Percentiles rank a stretch among this genome's conserved stretches.
Conservation (phyloP, 1,284 basidiomycete species). For the Marasmius tenuissimus region DNA sequence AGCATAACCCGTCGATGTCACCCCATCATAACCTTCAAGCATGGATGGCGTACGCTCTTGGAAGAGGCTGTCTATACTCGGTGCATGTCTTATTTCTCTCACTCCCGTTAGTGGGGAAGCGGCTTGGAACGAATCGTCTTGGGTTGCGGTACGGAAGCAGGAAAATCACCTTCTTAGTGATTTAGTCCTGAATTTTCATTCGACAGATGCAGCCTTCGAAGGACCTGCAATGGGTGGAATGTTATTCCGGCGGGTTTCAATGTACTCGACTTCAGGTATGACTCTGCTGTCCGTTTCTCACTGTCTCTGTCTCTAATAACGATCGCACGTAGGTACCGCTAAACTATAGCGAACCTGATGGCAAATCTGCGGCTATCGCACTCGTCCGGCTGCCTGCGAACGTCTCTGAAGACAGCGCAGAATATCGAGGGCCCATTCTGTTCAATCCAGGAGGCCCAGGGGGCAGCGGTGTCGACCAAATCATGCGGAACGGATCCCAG, state of each 20-base stretch:
- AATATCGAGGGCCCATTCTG: constrained; percentile 10
- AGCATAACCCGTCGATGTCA: too few species aligned
- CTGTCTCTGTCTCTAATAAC: neutral
- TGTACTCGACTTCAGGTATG: constrained; percentile 1
- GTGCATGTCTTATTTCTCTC: too few species aligned
- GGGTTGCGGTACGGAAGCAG: too few species aligned
- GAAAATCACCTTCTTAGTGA: too few species aligned
- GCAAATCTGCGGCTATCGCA: constrained; percentile 8
- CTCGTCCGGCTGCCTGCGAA: constrained; percentile 4
- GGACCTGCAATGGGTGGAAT: neutral
- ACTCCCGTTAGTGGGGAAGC: too few species aligned
- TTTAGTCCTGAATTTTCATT: too few species aligned
- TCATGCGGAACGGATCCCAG: constrained; percentile 25
- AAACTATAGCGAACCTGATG: constrained; percentile 3
- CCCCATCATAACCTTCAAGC: too few species aligned
- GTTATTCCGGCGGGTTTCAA: neutral
- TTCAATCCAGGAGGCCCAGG: constrained; percentile 43
- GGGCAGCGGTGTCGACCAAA: constrained; percentile 39
- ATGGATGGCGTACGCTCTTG: too few species aligned
- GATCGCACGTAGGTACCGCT: constrained; percentile 2
- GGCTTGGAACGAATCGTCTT: too few species aligned
- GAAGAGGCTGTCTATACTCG: too few species aligned
- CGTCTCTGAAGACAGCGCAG: constrained; percentile 1
- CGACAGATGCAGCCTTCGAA: neutral
- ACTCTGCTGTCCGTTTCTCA: too few species aligned